A percentile compares a stretch with the other conserved stretches of the same genome.
These are phyloP conservation scores for Amphicarpaea edgeworthii DNA, from an alignment of 306 rosid species.

Conservation along the genomic window DNA sequence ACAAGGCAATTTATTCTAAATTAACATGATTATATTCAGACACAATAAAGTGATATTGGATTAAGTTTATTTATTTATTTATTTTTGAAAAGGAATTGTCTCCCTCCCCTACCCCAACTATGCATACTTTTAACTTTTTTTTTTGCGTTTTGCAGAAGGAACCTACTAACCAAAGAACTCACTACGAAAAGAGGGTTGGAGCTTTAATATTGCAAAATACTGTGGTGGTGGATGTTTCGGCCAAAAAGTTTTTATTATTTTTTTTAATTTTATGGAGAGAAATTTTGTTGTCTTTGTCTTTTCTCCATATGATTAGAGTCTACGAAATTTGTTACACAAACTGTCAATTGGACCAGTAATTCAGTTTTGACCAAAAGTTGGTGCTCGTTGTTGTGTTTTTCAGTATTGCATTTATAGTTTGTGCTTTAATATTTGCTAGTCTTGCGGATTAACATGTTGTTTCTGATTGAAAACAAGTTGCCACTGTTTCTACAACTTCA, in stretches of 20 bases:
- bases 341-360: conserved; percentile 32
- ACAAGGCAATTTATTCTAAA: neutral
- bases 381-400: conserved; percentile 2
- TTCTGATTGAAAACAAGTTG: neutral
- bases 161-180: conserved; percentile 22
- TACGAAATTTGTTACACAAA: conserved; percentile 8
- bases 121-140: no score
- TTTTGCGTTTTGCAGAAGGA: conserved; percentile 42
- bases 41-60: neutral
- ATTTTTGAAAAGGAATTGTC: neutral
- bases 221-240: neutral
- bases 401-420: conserved; percentile 5
- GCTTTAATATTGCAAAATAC: conserved; percentile 32
- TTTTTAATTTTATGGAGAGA: no score
- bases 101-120: no score
- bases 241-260: neutral
- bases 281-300: conserved; percentile 17
- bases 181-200: conserved; percentile 9
- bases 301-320: conserved; percentile 12
- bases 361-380: conserved; percentile 37
- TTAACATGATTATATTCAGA: neutral
- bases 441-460: neutral
- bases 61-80: neutral
- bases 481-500: neutral
- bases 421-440: neutral